Percentiles rank a stretch among this genome's conserved stretches.
Conservation (phyloP, 1,284 basidiomycete species). For the Puccinia coronata region DNA sequence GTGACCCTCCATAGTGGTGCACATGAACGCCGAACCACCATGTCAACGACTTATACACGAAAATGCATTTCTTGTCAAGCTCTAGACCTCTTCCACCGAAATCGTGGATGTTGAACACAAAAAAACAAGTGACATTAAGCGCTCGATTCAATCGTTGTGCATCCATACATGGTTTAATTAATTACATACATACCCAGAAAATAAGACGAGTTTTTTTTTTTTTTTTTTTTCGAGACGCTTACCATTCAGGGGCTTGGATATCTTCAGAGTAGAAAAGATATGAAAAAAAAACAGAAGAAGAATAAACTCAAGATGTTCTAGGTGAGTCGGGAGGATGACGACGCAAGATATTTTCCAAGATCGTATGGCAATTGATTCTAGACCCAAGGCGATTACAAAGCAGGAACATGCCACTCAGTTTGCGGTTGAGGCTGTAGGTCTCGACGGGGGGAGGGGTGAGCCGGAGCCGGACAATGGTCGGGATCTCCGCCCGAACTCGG, state of each 20-base stretch:
- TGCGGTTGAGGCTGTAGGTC: constrained; percentile 92
- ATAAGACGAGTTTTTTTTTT: not conserved
- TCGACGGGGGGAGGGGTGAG: constrained; percentile 89
- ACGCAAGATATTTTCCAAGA: constrained; percentile 1
- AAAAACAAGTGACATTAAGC: not conserved
- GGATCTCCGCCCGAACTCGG: constrained; percentile 77
- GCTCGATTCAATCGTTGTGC: not conserved
- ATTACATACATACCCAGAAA: not conserved
- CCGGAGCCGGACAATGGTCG: constrained; percentile 83
- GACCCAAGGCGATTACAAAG: constrained; percentile 81
- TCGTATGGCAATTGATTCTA: constrained; percentile 67
- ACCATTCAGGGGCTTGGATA: too few species aligned
- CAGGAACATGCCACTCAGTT: constrained; percentile 89
- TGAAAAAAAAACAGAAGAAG: not conserved
- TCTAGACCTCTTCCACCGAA: not conserved
- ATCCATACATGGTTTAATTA: not conserved
- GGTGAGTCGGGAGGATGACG: not conserved
- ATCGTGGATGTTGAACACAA: not conserved
- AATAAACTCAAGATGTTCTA: not conserved
- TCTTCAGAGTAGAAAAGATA: too few species aligned
- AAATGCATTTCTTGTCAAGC: not conserved
- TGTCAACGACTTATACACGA: not conserved
- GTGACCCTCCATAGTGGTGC: too few species aligned
- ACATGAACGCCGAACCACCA: too few species aligned
- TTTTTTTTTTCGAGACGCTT: too few species aligned